Conservation (phyloP, 345 rosid species). For the Lepidium didymum region DNA sequence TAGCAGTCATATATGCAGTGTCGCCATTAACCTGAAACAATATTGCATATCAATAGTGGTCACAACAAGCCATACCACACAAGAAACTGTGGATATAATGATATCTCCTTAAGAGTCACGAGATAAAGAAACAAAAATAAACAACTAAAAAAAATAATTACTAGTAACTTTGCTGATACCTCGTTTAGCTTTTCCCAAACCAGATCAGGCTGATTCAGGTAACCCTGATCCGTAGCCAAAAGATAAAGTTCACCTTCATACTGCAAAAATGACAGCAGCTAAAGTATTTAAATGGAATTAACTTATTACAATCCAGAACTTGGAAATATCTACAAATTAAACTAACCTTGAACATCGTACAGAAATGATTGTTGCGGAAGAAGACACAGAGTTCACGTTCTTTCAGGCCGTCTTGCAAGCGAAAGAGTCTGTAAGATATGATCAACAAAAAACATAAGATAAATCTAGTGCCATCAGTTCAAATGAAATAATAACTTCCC, state of each 20-base stretch:
- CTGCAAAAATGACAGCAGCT: conserved; percentile 40
- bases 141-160: background rate
- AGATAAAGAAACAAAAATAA: background rate
- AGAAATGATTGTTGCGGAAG: conserved; percentile 96
- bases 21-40: conserved; percentile 88
- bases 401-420: conserved; percentile 83
- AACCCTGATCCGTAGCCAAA: conserved; percentile 97
- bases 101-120: background rate
- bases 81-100: background rate
- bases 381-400: conserved; percentile 95
- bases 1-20: conserved; percentile 77
- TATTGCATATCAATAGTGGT: background rate
- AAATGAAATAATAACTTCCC: background rate
- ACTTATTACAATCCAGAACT: background rate
- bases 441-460: conserved; percentile 4
- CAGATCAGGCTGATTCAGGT: conserved; percentile 82
- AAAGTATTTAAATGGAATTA: background rate
- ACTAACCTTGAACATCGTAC: conserved; percentile 98
- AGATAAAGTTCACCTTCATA: conserved; percentile 92
- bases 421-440: conserved; percentile 61
- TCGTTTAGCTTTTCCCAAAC: conserved; percentile 98
- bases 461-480: background rate
- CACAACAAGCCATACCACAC: background rate
- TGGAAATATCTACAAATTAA: background rate
- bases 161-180: conserved; percentile 37